Base-by-base conservation (phyloP, 1,284 basidiomycete genomes). In the Apiotrichum brassicae region DNA sequence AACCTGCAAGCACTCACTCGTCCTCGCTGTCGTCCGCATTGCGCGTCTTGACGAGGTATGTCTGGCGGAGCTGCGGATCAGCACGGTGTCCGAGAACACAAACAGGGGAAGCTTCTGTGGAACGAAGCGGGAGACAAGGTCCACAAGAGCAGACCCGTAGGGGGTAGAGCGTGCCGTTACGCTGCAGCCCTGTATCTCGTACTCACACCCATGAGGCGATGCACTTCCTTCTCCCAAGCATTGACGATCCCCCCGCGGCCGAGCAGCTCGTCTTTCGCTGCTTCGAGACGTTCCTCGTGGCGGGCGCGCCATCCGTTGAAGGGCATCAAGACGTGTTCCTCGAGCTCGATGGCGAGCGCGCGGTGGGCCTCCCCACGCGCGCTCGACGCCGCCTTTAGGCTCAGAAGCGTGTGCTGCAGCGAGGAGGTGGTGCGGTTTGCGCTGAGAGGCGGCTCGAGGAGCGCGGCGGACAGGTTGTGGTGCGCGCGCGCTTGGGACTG, bases 1-100 rank as follows among this genome's bases (percentile, higher is more conserved):
- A n/a, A n/a, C n/a, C n/a, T n/a, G n/a, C n/a, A n/a, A 3, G 4
- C 18, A 75, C 85, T 65, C 72, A 92, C 88, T 92, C 88, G 68
- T 93, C 89, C 65, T 90, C 88, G 24, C 85, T 83, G 65, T 93
- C 89, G 59, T 93, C 89, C 4, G 88, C 88, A 32, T 80, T 78
- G 45, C 86, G 80, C 0, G 80, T 82, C 72, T 90, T 92, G 26
- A 77, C 72, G n/a, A 87, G 67, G 63, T 92, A 92, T 40, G 80
- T 76, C 49, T 83, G 79, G 71, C 86, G 88, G 50, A 89, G 73
- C 68, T 86, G 46, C 9, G 16, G 42, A 36, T 47, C 46, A 61
- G 56, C 38, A 18, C 19, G 28, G 28, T 9, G 28, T 8, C 28
- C n/a, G n/a, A n/a, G n/a, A n/a, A n/a, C n/a, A n/a, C n/a, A n/a